These are phyloP conservation scores for Ceriops zippeliana DNA, from an alignment of 345 rosid species.

Conservation along the genomic window DNA sequence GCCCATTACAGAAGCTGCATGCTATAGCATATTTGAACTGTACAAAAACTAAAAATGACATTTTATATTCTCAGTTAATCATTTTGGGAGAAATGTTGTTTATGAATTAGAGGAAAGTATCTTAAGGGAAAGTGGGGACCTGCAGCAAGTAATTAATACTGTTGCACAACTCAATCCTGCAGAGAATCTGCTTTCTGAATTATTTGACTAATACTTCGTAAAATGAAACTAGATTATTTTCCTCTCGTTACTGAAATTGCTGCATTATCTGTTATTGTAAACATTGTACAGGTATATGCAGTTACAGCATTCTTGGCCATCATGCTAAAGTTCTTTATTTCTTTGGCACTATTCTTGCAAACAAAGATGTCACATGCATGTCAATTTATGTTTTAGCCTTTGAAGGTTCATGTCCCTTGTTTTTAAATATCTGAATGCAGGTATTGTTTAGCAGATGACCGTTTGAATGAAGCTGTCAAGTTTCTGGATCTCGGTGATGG, in stretches of 20 bases:
- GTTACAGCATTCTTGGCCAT: neutral
- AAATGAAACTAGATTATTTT: neutral
- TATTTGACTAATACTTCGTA: neutral
- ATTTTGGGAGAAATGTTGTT: too few species aligned
- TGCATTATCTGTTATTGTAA: neutral
- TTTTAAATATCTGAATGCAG: conserved; percentile 33
- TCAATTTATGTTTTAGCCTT: neutral
- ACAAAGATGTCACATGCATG: neutral
- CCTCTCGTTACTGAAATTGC: neutral
- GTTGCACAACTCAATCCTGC: too few species aligned
- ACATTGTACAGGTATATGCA: neutral
- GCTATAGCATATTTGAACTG: neutral
- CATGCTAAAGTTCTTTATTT: neutral
- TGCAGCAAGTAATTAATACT: too few species aligned
- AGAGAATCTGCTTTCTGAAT: neutral
- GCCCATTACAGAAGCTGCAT: neutral
- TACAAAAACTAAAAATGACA: neutral
- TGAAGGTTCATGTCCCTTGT: neutral
- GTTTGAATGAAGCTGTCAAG: conserved; percentile 71
- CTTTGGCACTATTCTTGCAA: neutral
- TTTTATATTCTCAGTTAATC: too few species aligned
- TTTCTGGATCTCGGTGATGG: conserved; percentile 73
- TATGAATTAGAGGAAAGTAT: too few species aligned
- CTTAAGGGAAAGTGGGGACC: too few species aligned
- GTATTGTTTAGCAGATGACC: conserved; percentile 90